Evolutionary conservation across 176 grass and related monocot genomes (phyloP).

Genomic region (Oryza nivara): DNA sequence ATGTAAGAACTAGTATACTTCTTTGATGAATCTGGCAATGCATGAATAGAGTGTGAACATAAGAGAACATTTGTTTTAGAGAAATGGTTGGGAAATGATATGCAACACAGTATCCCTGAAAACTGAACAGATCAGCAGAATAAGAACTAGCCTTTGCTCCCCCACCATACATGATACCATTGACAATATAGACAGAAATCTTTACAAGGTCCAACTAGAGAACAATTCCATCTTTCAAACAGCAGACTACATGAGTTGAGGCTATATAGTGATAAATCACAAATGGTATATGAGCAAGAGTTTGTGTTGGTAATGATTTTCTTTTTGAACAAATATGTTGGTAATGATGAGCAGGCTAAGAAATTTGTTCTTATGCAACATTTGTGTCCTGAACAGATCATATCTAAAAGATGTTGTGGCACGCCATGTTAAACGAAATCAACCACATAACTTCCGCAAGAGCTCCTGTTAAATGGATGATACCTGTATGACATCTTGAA

Average conservation of each 20-base stretch:
- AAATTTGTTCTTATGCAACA: neutral
- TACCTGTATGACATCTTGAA: slow-evolving; percentile 91
- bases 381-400: neutral
- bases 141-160: neutral
- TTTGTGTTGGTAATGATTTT: neutral
- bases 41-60: neutral
- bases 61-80: neutral
- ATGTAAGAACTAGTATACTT: slow-evolving; percentile 38
- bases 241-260: neutral
- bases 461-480: neutral
- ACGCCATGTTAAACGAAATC: neutral
- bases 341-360: neutral
- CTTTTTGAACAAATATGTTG: neutral
- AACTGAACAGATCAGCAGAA: neutral
- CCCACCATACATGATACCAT: neutral
- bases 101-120: neutral
- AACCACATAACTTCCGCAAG: neutral
- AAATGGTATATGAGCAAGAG: neutral
- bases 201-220: neutral
- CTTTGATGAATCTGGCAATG: slow-evolving; percentile 2
- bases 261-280: neutral
- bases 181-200: neutral
- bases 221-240: slow-evolving; percentile 4
- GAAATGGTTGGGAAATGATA: slow-evolving; percentile 1
- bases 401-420: slow-evolving; percentile 1